Evolutionary conservation across 345 rosid genomes (phyloP), one percentile per base, ranked within the genome.

Genomic region (Hibiscus syriacus): DNA sequence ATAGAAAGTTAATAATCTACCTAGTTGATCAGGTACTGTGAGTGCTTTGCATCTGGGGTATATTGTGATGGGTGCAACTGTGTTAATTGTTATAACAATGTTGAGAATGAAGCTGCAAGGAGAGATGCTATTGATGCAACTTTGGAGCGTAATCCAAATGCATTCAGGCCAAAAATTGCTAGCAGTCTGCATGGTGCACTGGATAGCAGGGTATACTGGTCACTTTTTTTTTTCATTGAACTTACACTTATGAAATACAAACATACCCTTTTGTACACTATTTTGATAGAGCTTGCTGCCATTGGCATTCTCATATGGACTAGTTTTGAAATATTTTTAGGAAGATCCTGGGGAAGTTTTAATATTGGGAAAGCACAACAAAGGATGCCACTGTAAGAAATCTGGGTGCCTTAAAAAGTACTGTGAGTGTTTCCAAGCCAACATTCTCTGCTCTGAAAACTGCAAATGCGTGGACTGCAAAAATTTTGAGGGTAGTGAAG

Each of bases 41-140:
- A 95, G 73, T 95, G 99, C 82, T 95, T 95, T 82, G 98, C 99
- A 50, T 86, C 99, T 55, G 99, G 97, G 68, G 83, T 84, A 50
- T 95, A 92, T 76, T 95, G 99, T 83, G 98, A 95, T 74, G 98
- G 98, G 30, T 95, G 99, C 90, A 95, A 95, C 80, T 95, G 99
- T 80, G 81, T 76, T 55, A 92, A 90, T 72, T 95, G 99, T 76
- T 85, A 81, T 80, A 95, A 95, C 83, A 95, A 92, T 73, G 96
- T 86, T 79, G 97, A 90, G 54, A 84, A 90, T 71, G 99, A 95
- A 81, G 84, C 85, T 74, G 84, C 90, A 4, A 85, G 99, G 77
- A 79, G 94, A 72, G 98, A 95, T 74, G 99, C 99, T 30, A 86
- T 95, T 66, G 96, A 92, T 80, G 82, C 93, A 72, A 95, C 99